Conservation (phyloP, 768 basidiomycete species). For the Dioszegia hungarica region DNA sequence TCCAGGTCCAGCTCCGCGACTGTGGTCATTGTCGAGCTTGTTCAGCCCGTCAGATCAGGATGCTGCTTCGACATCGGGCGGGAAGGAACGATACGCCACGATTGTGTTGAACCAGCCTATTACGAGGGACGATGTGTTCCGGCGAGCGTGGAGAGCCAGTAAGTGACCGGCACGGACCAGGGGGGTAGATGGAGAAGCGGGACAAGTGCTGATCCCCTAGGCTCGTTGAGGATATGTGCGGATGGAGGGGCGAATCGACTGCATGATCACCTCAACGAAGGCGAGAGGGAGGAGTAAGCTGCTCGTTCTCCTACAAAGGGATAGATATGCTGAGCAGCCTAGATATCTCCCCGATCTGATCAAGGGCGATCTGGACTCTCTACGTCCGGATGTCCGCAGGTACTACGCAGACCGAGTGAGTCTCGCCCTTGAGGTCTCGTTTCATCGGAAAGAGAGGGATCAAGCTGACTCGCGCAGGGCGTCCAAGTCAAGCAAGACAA, state of each 20-base stretch:
- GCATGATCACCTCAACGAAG: conserved; percentile 56
- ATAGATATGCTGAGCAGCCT: not conserved
- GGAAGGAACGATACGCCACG: conserved; percentile 46
- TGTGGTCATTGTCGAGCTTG: not conserved
- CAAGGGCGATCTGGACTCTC: conserved; percentile 89
- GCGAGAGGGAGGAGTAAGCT: conserved; percentile 19
- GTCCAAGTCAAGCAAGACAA: conserved; percentile 64
- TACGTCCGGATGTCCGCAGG: conserved; percentile 65
- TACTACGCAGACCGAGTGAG: conserved; percentile 65
- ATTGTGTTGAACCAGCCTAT: conserved; percentile 91
- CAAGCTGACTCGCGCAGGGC: conserved; percentile 53
- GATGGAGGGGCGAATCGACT: conserved; percentile 86
- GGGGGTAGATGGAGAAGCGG: no score
- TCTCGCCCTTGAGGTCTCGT: not conserved
- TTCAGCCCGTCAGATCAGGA: not conserved
- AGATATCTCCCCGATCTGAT: conserved; percentile 80
- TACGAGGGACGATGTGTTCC: conserved; percentile 57
- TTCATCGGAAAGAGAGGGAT: no score
- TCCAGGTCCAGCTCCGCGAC: not conserved
- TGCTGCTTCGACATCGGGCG: not conserved
- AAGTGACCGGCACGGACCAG: no score
- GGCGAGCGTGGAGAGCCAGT: conserved; percentile 56
- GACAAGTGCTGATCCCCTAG: conserved; percentile 14
- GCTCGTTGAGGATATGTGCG: conserved; percentile 62
- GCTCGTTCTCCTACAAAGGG: not conserved